Conservation (phyloP, 139 green algal genomes). For the Diplosphaera chodatii region DNA sequence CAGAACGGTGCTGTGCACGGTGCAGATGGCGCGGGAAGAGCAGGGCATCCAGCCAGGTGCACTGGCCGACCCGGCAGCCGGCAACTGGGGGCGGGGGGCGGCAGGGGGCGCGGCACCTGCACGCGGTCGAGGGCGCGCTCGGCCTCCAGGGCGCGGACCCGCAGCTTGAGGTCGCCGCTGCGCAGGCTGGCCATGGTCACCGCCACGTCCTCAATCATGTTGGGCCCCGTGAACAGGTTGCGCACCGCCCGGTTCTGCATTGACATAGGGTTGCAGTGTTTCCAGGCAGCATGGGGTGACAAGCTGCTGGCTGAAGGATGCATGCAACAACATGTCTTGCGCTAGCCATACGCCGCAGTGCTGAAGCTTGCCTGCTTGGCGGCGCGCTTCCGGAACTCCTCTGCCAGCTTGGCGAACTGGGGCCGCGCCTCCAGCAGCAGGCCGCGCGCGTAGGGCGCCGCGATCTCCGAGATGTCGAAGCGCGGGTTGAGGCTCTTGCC, state of each 20-base stretch:
- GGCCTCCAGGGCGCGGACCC: conserved; percentile 89
- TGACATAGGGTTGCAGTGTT: too few species aligned
- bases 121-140: conserved; percentile 87
- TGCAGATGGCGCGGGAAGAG: too few species aligned
- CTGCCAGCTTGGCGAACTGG: conserved; percentile 34
- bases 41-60: too few species aligned
- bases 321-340: too few species aligned
- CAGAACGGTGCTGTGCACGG: too few species aligned
- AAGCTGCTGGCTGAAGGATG: too few species aligned
- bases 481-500: conserved; percentile 89
- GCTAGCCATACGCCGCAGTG: not conserved
- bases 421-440: conserved; percentile 70
- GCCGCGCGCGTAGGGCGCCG: conserved; percentile 83
- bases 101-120: too few species aligned
- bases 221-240: conserved; percentile 90
- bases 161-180: conserved; percentile 91
- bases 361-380: conserved; percentile 18
- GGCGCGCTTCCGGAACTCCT: conserved; percentile 58
- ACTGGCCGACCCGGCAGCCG: too few species aligned
- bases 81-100: not conserved
- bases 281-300: too few species aligned
- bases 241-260: conserved; percentile 80
- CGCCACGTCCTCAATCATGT: conserved; percentile 84
- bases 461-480: conserved; percentile 98
- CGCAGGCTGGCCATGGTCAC: conserved; percentile 68